phyloP scores from a whole-genome alignment of 2,329 filamentous ascomycete genomes.

The Teratosphaeria viscida region DNA sequence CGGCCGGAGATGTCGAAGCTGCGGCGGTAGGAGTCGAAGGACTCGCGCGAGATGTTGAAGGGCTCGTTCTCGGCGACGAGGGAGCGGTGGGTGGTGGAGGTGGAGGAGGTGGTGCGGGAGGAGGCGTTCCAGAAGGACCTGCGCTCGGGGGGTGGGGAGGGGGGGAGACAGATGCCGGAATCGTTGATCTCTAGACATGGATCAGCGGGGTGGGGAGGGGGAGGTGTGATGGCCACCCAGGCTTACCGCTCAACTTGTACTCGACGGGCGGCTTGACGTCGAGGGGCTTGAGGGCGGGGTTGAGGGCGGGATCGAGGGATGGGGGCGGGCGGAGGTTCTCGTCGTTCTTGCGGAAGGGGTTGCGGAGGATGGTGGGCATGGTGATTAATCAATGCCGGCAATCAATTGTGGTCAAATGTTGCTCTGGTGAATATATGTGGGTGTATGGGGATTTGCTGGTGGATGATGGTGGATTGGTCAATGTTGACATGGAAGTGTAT shows the following conservation, averaged over 20 bases:
- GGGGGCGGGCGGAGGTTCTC: conserved; percentile 22
- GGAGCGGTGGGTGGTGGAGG: conserved; percentile 40
- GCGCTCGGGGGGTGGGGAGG: conserved; percentile 72
- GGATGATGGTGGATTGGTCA: background rate
- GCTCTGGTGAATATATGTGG: background rate
- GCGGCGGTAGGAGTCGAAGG: conserved; percentile 90
- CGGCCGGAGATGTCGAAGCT: conserved; percentile 92
- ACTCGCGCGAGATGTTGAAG: conserved; percentile 91
- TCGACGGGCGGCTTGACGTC: conserved; percentile 37
- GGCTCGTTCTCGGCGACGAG: conserved; percentile 66
- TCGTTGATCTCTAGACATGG: conserved; percentile 71
- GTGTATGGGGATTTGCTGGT: background rate
- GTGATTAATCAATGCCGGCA: background rate
- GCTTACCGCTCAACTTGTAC: conserved; percentile 42
- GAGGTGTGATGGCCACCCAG: background rate
- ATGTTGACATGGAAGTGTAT: background rate
- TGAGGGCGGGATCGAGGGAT: conserved; percentile 5
- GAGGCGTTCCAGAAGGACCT: conserved; percentile 51
- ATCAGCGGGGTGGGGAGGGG: background rate
- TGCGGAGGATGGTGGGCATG: conserved; percentile 29
- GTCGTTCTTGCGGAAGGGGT: conserved; percentile 29
- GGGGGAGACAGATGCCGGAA: conserved; percentile 89
- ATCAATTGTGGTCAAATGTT: background rate
- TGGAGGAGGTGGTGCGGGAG: conserved; percentile 41
- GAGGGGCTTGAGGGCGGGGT: conserved; percentile 24